Evolutionary conservation across 179 eudicot genomes (phyloP).

Genomic region (Beta corolliflora): DNA sequence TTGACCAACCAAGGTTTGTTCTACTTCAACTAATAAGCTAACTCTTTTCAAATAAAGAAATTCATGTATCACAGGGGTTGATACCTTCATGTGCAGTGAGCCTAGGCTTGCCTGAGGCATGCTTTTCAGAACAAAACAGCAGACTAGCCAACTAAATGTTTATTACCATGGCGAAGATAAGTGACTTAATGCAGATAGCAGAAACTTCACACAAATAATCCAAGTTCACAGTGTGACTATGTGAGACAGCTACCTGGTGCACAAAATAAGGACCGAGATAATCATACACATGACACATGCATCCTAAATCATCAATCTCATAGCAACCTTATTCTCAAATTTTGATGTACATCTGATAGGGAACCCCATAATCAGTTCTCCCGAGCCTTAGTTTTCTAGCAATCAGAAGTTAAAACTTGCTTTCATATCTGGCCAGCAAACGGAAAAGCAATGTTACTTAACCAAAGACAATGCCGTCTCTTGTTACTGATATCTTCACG

Average conservation of each 20-base stretch:
- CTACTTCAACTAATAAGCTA: background rate
- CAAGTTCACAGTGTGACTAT: background rate
- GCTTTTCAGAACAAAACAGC: background rate
- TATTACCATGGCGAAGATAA: background rate
- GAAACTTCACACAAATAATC: background rate
- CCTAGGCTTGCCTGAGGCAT: background rate
- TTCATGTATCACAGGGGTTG: background rate
- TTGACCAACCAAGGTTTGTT: background rate
- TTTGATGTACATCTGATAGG: background rate
- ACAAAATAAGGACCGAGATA: background rate
- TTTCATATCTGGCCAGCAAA: background rate
- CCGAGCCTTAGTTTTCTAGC: background rate
- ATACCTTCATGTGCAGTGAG: background rate
- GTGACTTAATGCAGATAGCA: background rate
- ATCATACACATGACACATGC: background rate
- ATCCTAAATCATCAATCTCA: background rate
- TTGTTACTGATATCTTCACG: background rate
- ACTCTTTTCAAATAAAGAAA: background rate
- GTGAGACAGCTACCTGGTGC: background rate
- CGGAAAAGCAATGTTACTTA: background rate
- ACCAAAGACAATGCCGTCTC: background rate
- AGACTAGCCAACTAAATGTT: background rate
- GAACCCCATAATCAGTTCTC: background rate
- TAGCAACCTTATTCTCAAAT: background rate
- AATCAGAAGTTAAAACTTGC: background rate